Evolutionary conservation across 2,329 filamentous ascomycete species (phyloP).

Genomic region (Alternaria novae-zelandiae): DNA sequence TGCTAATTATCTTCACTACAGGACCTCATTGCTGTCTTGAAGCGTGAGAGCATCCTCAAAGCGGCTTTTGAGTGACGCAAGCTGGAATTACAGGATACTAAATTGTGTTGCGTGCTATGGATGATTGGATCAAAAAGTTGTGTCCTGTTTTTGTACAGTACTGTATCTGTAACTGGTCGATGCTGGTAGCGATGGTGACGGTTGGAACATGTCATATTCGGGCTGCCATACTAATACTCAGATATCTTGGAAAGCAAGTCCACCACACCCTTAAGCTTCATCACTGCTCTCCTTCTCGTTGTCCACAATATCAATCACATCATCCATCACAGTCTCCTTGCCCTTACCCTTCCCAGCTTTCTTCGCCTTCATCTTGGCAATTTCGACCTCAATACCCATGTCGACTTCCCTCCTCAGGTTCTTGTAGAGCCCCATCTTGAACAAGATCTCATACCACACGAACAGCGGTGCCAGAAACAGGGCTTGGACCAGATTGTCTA

Average conservation of each 20-base stretch:
- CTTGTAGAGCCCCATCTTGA: slow-evolving; percentile 81
- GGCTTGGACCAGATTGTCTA: slow-evolving; percentile 91
- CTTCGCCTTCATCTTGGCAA: slow-evolving; percentile 54
- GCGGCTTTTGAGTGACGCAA: slow-evolving; percentile 6
- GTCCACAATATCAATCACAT: neutral
- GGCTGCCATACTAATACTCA: too few relatives aligned
- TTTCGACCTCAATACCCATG: slow-evolving; percentile 52
- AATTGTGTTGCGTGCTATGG: neutral
- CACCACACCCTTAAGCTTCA: neutral
- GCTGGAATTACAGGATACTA: neutral
- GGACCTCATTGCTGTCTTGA: slow-evolving; percentile 12
- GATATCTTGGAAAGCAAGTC: too few relatives aligned
- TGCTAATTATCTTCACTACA: neutral
- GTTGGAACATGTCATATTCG: too few relatives aligned
- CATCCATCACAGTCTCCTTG: neutral
- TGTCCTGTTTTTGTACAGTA: neutral
- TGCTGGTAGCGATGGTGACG: neutral
- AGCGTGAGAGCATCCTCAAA: slow-evolving; percentile 9
- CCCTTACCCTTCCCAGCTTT: slow-evolving; percentile 30
- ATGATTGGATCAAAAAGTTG: neutral
- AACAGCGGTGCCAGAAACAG: slow-evolving; percentile 93
- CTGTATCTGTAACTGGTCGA: too few relatives aligned
- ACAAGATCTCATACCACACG: slow-evolving; percentile 93
- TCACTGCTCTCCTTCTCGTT: neutral
- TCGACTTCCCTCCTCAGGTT: slow-evolving; percentile 55